A percentile compares a stretch with the other conserved stretches of the same genome.
phyloP scores from a whole-genome alignment of 148 eudicot genomes.

The Chenopodium suecicum region DNA sequence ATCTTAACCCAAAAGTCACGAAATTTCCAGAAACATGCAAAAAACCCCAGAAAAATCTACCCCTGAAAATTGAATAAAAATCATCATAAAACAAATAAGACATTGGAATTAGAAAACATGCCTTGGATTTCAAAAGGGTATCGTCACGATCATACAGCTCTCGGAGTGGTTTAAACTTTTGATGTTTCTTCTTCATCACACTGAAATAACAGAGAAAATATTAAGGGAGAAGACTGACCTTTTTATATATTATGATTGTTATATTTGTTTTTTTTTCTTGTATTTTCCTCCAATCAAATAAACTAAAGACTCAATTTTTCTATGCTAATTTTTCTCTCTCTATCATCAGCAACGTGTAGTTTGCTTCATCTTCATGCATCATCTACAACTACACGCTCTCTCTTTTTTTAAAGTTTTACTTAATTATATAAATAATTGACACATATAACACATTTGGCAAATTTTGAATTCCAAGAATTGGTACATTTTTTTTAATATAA shows the following conservation, averaged over 20 bases:
- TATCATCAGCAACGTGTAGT: conserved; percentile 27
- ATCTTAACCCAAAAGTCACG: conserved; percentile 9
- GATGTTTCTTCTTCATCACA: conserved; percentile 17
- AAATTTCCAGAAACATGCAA: conserved; percentile 1
- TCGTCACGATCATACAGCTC: conserved; percentile 14
- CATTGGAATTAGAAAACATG: conserved; percentile 16
- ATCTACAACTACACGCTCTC: conserved; percentile 10
- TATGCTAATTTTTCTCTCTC: background rate
- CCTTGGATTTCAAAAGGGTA: conserved; percentile 16
- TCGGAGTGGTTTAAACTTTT: conserved; percentile 1
- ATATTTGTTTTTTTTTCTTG: conserved; percentile 1
- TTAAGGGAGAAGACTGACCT: conserved; percentile 9
- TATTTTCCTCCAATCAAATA: conserved; percentile 20
- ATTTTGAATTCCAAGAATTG: conserved; percentile 4
- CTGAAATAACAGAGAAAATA: conserved; percentile 2
- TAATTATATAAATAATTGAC: background rate
- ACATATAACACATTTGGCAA: conserved; percentile 9
- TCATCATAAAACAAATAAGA: background rate
- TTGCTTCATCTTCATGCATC: conserved; percentile 36
- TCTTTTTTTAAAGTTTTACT: background rate
- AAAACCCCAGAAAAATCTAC: background rate
- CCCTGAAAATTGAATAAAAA: background rate
- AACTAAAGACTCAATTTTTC: background rate
- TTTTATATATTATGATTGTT: background rate
- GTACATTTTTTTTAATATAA: background rate